Base-by-base conservation (phyloP, 208 protist species). In the Trypanosoma conorhini region DNA sequence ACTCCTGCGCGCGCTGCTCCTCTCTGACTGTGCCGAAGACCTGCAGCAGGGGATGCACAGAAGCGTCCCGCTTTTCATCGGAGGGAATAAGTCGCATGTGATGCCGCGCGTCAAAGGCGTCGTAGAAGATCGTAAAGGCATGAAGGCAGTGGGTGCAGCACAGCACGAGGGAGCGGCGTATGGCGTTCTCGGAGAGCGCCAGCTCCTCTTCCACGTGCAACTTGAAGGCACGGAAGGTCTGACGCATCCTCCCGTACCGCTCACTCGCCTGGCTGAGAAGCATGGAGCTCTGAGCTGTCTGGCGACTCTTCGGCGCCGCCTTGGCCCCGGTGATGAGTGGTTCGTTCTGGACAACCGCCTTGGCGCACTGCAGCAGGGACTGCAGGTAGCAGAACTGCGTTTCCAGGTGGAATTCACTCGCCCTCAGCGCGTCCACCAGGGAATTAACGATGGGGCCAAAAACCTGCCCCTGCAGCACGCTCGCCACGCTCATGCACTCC, bases 61-160 rank as follows among this genome's bases (percentile, higher is more conserved):
- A 61, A 40, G 28, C 40, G 24, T 62, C 56, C 28, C 42, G 33
- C 22, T 28, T 2, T 9, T 31, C 50, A 46, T 44, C 65, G 26
- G 65, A 9, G n/a, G 42, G 35, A 42, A 65, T 48, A 31, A 65
- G 44, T 64, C 62, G 52, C 0, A 13, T 59, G 31, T 72, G 48
- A 33, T 65, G 67, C 12, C 67, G 67, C 30, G 48, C 67, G 3
- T 72, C 68, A 74, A 74, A 67, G 17, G 51, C 33, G 35, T 67
- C 68, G 19, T 74, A 67, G 12, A 67, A 62, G 3, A 51, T 67
- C 19, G 48, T 67, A 48, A 74, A 65, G 22, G 68, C 59, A 40
- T 67, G 58, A 59, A 44, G 60, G 51, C 59, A 65, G 24, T 74
- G 59, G 10, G 51, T 52, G 42, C 68, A 74, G 50, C 46, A 65